A percentile compares a stretch with the other conserved stretches of the same genome.
phyloP scores from a whole-genome alignment of 1,139 yeast species.

The Petasospora fabianii region DNA sequence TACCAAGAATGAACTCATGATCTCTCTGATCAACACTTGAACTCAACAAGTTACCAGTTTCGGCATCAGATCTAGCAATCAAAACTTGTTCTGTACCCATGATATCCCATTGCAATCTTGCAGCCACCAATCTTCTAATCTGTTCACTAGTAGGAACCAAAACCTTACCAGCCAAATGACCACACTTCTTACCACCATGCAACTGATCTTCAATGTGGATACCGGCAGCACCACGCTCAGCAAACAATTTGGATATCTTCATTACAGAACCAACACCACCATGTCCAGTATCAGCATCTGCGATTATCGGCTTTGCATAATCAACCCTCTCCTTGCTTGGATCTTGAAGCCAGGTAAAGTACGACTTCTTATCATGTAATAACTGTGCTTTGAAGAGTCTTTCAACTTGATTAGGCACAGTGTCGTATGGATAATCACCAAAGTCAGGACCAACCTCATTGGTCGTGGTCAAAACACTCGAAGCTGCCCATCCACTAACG shows the following conservation, averaged over 20 bases:
- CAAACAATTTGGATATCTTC: conserved; percentile 61
- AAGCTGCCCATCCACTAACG: conserved; percentile 44
- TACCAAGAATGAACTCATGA: conserved; percentile 52
- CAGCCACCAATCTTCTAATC: conserved; percentile 51
- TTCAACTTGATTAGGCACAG: conserved; percentile 64
- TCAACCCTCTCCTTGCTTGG: conserved; percentile 34
- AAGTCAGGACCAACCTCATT: conserved; percentile 57
- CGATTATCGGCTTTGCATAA: conserved; percentile 58
- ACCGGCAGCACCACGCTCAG: conserved; percentile 64
- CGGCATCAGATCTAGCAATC: conserved; percentile 61
- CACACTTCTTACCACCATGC: conserved; percentile 65
- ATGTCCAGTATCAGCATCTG: conserved; percentile 68
- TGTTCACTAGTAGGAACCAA: conserved; percentile 60
- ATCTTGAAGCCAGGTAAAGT: conserved; percentile 35
- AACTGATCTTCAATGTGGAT: conserved; percentile 62
- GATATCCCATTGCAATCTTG: conserved; percentile 62
- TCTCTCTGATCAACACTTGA: conserved; percentile 54
- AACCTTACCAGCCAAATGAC: conserved; percentile 61
- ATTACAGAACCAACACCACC: conserved; percentile 64
- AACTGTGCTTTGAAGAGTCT: conserved; percentile 56
- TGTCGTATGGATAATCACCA: conserved; percentile 64
- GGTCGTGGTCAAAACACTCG: conserved; percentile 47
- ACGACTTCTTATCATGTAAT: conserved; percentile 49
- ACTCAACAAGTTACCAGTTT: conserved; percentile 51
- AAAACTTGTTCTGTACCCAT: conserved; percentile 57